Conservation (phyloP, 2,329 filamentous ascomycete genomes). For the Arthrinium phaeospermum region DNA sequence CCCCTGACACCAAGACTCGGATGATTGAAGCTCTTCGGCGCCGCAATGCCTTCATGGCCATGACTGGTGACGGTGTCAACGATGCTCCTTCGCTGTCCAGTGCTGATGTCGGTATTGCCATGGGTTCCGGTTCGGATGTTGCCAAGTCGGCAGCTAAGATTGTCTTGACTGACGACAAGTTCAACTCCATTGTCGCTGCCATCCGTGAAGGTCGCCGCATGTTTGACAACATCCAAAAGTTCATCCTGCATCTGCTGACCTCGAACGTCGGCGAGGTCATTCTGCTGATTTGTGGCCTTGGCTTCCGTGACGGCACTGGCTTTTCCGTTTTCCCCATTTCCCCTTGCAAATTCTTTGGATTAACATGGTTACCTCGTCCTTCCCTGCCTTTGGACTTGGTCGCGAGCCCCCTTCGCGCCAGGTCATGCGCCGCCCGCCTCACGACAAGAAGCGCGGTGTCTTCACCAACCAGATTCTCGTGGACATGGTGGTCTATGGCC, state of each 20-base stretch:
- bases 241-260: conserved; percentile 78
- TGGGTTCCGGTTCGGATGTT: conserved; percentile 88
- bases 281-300: conserved; percentile 79
- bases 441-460: conserved; percentile 69
- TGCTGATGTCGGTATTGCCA: conserved; percentile 86
- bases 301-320: conserved; percentile 73
- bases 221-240: conserved; percentile 90
- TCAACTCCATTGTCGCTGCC: conserved; percentile 82
- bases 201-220: conserved; percentile 84
- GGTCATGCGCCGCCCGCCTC: conserved; percentile 81
- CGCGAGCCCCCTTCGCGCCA: conserved; percentile 77
- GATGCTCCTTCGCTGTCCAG: conserved; percentile 81
- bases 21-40: conserved; percentile 90
- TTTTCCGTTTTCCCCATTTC: conserved; percentile 86
- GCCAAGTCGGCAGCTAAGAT: conserved; percentile 84
- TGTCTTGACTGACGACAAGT: conserved; percentile 87
- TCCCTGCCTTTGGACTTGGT: conserved; percentile 87
- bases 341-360: conserved; percentile 92
- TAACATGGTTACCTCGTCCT: conserved; percentile 88
- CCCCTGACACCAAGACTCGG: conserved; percentile 84
- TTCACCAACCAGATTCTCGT: conserved; percentile 79
- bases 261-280: conserved; percentile 87
- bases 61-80: conserved; percentile 90
- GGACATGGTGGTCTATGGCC: conserved; percentile 81
- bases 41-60: conserved; percentile 77